phyloP scores from a whole-genome alignment of 2,329 filamentous ascomycete species.

The Colletotrichum brevisporum region DNA sequence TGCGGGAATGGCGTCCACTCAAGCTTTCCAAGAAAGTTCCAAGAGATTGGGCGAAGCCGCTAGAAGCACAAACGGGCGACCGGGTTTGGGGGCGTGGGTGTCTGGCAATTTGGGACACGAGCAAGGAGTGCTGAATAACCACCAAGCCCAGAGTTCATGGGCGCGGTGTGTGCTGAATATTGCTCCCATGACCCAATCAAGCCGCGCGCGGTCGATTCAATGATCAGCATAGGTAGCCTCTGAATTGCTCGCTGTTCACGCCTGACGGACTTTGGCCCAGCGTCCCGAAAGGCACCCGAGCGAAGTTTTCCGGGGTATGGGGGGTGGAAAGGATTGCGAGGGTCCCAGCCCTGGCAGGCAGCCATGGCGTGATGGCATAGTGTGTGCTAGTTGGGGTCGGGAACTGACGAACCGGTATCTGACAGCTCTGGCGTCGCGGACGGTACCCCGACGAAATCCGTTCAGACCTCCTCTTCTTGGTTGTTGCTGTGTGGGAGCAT shows the following conservation, averaged over 20 bases:
- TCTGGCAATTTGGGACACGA: conserved; percentile 4
- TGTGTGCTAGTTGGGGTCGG: conserved; percentile 28
- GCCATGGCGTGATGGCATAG: conserved; percentile 32
- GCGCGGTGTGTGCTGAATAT: neutral
- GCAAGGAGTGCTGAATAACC: conserved; percentile 6
- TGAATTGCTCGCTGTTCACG: neutral
- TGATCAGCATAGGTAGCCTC: neutral
- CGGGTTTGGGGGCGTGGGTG: conserved; percentile 22
- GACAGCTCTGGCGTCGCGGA: conserved; percentile 15
- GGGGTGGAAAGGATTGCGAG: neutral
- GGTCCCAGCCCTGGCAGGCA: conserved; percentile 18
- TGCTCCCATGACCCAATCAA: neutral
- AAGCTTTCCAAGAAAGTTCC: conserved; percentile 42
- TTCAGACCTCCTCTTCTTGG: neutral
- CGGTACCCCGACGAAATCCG: neutral
- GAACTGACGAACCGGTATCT: conserved; percentile 4
- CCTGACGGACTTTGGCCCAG: neutral
- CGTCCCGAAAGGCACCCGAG: conserved; percentile 7
- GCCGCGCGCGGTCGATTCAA: neutral
- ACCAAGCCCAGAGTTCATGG: neutral
- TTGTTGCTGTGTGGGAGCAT: neutral
- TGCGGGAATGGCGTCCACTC: conserved; percentile 41
- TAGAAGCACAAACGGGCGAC: conserved; percentile 34
- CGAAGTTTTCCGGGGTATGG: conserved; percentile 28
- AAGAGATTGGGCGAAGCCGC: conserved; percentile 41